Base-by-base conservation (phyloP, 1,284 basidiomycete species). In the Leccinum pallidistipes region DNA sequence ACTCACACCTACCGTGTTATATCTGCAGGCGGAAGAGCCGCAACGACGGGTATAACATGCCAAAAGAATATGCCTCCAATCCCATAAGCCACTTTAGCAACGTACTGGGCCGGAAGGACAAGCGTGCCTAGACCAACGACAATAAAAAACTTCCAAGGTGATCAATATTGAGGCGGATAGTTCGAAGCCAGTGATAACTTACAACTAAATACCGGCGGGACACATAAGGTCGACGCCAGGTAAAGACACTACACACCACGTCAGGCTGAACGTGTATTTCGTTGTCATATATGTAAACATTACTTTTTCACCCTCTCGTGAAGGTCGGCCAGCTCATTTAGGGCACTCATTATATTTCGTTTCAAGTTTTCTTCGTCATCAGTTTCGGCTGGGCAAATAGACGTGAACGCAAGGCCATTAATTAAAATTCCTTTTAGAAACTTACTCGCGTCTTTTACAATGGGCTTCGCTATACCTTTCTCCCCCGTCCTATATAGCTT, bases 281-380 rank as follows among this genome's bases (percentile, higher is more conserved):
- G 14, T 58, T 10, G 32, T 50, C 29, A 12, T 9, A 56, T 14
- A 12, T 9, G 54, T 14, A 18, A 31, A 75, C 81, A 18, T 62
- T 67, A 89, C 88, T 88, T 90, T 73, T 82, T 83, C 45, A 88
- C 65, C 40, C 87, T 79, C 70, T 92, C 90, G 64, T 90, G 84
- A 7, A 87, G 57, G 68, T 90, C 87, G 5, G 83, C 82, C 32
- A 85, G 67, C 54, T 82, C 80, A 55, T 78, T 78, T 58, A 86
- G 51, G 10, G 71, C 38, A 56, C 77, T 69, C 34, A 89, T 67
- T 2, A 75, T 64, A n/a, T 76, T 65, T 10, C 76, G 76, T 67
- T 81, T 83, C 14, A 85, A 52, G 65, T 80, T 80, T 55, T 77
- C 76, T 54, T 81, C 79, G 36, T 65, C 62, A 21, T 65, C 64